These are phyloP conservation scores for Fusarium miscanthi DNA, from an alignment of 2,329 filamentous ascomycete species.

Conservation along the genomic window DNA sequence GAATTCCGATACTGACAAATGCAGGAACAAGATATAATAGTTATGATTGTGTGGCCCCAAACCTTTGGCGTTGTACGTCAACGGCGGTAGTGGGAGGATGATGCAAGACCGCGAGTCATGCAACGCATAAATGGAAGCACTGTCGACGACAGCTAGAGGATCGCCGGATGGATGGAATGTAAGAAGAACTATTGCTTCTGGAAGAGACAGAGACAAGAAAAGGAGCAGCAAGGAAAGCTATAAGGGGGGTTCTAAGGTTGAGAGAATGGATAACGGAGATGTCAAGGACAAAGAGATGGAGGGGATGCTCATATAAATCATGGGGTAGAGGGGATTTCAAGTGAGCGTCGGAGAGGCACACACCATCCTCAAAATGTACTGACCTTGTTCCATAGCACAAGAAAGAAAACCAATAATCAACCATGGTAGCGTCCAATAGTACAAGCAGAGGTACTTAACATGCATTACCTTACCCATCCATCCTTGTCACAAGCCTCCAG, in stretches of 20 bases:
- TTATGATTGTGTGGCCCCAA: constrained; percentile 11
- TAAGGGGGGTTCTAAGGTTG: neutral
- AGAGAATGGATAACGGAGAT: neutral
- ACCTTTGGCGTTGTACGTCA: constrained; percentile 12
- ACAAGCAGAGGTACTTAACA: neutral
- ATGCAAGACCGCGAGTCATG: constrained; percentile 34
- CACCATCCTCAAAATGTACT: constrained; percentile 1
- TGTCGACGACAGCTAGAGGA: constrained; percentile 20
- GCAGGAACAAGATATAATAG: constrained; percentile 22
- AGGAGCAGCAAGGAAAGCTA: neutral
- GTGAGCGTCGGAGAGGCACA: neutral
- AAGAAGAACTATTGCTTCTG: neutral
- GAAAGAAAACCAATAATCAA: neutral
- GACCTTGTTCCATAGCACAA: neutral
- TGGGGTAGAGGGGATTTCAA: constrained; percentile 1
- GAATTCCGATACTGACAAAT: constrained; percentile 5
- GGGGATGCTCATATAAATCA: constrained; percentile 1
- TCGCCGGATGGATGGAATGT: constrained; percentile 19
- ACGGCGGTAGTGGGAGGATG: constrained; percentile 12
- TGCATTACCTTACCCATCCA: constrained; percentile 1
- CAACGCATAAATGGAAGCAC: constrained; percentile 16
- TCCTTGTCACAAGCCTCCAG: constrained; percentile 25
- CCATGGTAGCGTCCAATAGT: constrained; percentile 3
- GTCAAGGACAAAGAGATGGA: neutral
- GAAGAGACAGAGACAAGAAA: neutral